A percentile compares a stretch with the other conserved stretches of the same genome.
Evolutionary conservation across 768 basidiomycete genomes (phyloP).

Genomic region (Rhizopogon roseolus): DNA sequence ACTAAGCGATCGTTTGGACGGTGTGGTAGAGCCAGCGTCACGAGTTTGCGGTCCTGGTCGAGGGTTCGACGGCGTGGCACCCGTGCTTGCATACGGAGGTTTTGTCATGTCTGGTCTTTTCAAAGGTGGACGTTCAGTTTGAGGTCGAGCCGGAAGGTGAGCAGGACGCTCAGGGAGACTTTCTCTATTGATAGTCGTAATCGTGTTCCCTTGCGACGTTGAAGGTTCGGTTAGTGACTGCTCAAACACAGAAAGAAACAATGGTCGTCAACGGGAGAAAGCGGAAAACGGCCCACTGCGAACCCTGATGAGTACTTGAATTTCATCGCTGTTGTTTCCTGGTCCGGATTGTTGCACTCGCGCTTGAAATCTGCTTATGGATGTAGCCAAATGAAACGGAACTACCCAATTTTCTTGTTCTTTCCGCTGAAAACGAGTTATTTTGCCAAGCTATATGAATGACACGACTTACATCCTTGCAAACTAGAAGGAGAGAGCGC

Average conservation of each 20-base stretch:
- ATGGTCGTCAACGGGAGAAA: conserved; percentile 33
- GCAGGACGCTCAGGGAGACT: conserved; percentile 14
- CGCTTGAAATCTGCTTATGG: conserved; percentile 28
- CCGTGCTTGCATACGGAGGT: conserved; percentile 5
- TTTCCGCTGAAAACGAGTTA: conserved; percentile 37
- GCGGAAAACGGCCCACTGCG: conserved; percentile 41
- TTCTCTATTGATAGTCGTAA: conserved; percentile 10
- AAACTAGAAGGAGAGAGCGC: conserved; percentile 13
- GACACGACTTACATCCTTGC: conserved; percentile 21
- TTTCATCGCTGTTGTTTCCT: conserved; percentile 22
- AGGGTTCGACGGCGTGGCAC: conserved; percentile 6
- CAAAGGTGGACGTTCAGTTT: conserved; percentile 8
- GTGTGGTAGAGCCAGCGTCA: conserved; percentile 5
- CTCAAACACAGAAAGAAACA: conserved; percentile 36
- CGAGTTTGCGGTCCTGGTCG: conserved; percentile 6
- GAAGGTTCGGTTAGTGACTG: conserved; percentile 32
- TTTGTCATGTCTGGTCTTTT: conserved; percentile 11
- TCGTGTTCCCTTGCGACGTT: conserved; percentile 12
- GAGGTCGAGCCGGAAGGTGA: conserved; percentile 23
- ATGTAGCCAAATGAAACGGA: conserved; percentile 34
- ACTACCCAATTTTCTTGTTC: conserved; percentile 36
- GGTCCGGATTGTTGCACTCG: conserved; percentile 16
- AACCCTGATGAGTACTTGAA: conserved; percentile 51
- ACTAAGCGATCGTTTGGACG: conserved; percentile 22
- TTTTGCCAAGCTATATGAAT: conserved; percentile 9